Percentiles rank a stretch among this genome's conserved stretches.
Evolutionary conservation across 179 eudicot genomes (phyloP).

Genomic region (Patellifolia procumbens): DNA sequence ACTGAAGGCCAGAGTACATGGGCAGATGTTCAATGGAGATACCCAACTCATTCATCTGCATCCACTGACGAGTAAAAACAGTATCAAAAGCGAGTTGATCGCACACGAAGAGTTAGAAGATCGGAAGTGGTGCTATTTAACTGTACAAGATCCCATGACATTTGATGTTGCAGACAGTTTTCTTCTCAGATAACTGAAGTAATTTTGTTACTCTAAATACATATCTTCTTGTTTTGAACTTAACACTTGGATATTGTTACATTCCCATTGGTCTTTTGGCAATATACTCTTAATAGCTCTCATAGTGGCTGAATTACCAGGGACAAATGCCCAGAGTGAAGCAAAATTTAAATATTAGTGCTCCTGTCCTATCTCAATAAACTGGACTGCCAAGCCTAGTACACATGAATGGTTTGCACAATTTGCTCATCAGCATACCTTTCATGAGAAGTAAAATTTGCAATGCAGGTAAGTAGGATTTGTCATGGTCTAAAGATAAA

Average conservation of each 20-base stretch:
- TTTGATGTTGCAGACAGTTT: neutral
- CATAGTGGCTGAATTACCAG: too few relatives aligned
- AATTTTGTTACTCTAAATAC: neutral
- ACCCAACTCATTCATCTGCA: conserved; percentile 65
- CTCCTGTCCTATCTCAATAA: too few relatives aligned
- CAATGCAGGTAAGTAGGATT: neutral
- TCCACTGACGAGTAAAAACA: conserved; percentile 21
- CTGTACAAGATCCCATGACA: neutral
- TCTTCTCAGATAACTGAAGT: neutral
- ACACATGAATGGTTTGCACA: too few relatives aligned
- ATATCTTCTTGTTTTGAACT: neutral
- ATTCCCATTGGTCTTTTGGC: neutral
- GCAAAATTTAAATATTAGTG: too few relatives aligned
- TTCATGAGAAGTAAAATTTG: neutral
- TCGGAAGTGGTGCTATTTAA: neutral
- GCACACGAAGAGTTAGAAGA: neutral
- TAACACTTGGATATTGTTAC: neutral
- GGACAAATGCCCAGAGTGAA: too few relatives aligned
- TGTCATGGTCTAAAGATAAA: neutral
- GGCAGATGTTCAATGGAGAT: conserved; percentile 64
- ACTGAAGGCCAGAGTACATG: conserved; percentile 82
- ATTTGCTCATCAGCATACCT: neutral
- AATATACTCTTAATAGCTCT: neutral
- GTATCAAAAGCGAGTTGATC: neutral
- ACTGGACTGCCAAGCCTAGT: too few relatives aligned